Percentiles rank a stretch among this genome's conserved stretches.
These are phyloP conservation scores for Isatis lusitanica DNA, from an alignment of 441 rosid genomes.

Conservation along the genomic window DNA sequence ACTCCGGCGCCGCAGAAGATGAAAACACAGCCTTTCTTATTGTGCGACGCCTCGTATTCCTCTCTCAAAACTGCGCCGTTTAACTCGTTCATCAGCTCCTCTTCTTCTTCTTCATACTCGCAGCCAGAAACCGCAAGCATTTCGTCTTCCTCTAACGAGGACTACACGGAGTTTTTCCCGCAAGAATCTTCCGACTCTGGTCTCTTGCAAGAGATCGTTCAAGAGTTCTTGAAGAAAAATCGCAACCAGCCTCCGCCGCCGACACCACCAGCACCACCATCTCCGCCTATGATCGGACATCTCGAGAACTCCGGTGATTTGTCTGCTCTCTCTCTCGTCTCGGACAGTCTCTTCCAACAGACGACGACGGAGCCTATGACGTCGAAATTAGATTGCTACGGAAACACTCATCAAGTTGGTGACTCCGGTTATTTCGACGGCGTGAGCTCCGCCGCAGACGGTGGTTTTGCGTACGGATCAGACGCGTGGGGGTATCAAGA, in stretches of 20 bases:
- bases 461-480: conserved; percentile 20
- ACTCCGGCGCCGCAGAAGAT: conserved; percentile 20
- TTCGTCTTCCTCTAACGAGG: conserved; percentile 10
- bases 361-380: neutral
- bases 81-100: conserved; percentile 20
- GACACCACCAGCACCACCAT: neutral
- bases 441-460: neutral
- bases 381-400: neutral
- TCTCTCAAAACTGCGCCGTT: neutral
- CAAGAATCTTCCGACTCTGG: conserved; percentile 70
- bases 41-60: conserved; percentile 31
- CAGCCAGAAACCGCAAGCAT: neutral
- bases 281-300: neutral
- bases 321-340: neutral
- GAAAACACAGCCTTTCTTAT: conserved; percentile 27
- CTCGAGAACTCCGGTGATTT: neutral
- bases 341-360: neutral
- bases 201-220: conserved; percentile 72
- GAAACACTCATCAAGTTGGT: neutral
- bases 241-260: neutral
- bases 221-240: conserved; percentile 50
- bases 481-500: conserved; percentile 28
- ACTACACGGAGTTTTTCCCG: conserved; percentile 45
- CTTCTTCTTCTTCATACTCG: neutral
- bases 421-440: conserved; percentile 8